Base-by-base conservation (phyloP, 2,329 filamentous ascomycete species). In the Pseudopyricularia cyperi region DNA sequence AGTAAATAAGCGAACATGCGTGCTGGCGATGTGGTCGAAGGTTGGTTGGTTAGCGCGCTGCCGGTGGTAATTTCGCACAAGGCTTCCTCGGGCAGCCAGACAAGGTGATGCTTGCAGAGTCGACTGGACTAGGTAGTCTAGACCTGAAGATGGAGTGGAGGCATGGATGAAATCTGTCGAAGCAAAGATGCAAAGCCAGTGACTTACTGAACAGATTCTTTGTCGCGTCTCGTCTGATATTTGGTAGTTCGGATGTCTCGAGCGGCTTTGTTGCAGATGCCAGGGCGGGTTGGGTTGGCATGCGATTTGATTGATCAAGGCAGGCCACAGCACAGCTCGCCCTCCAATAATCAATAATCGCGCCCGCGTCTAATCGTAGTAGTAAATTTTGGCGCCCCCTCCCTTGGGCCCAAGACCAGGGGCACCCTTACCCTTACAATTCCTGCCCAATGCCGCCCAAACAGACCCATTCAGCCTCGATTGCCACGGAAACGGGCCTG, bases 401-500 rank as follows among this genome's bases (percentile, higher is more conserved):
- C 39, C 39, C 17, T n/a, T 22, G 19, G 12, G 9, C 39, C 39
- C 14, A 42, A n/a, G 19, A 26, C 22, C 19, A n/a, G n/a, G 5
- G 39, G 22, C 39, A 19, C 39, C 39, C 39, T 44, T 17, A 5
- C 19, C 22, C 19, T 44, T 22, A 11, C 28, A 30, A 30, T 30
- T 44, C 24, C 11, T 22, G 49, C 49, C 32, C 19, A 34, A 50
- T 37, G 30, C 19, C 24, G 48, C 48, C 49, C 49, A 51, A 51
- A 39, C 49, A 51, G 35, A 11, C 17, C 24, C 49, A 42, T 26
- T 30, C 14, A 9, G 26, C 14, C 33, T 44, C n/a, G 19, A 51
- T 51, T 51, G 49, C 49, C 35, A 51, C 49, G 37, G 49, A 33
- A 51, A 51, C 49, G 24, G 39, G 19, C 39, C 17, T 42, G 4